Evolutionary conservation across 768 basidiomycete species (phyloP), one percentile per base, ranked within the genome.

Genomic region (Boletus speciosus): DNA sequence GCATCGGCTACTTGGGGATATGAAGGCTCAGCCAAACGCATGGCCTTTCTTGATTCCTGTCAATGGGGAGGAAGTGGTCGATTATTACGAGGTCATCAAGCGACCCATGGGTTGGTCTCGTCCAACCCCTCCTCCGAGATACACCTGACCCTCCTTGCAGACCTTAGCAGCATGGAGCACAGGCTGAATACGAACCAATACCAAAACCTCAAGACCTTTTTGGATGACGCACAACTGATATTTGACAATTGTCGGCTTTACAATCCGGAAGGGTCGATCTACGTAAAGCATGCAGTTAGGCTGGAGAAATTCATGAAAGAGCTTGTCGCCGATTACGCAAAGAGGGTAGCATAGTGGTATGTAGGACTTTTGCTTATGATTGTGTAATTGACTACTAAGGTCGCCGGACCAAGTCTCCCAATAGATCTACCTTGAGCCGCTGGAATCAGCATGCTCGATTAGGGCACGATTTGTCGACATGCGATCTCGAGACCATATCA

Each of bases 161-260:
- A 98, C 70, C 82, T 98, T 62, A 73, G 76, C 51, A 93, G 90
- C 2, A 96, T 98, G 83, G 82, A 87, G 60, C 78, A 86, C 66
- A 98, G 93, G 71, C 81, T 98, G n/a, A 86, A 92, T 35, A 83
- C 78, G n/a, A 88, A 88, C 66, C 83, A 89, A 64, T 98, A 98
- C 69, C 69, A 76, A 11, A 76, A 79, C n/a, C 72, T 94, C 47
- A 85, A 86, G 46, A 73, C 77, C 32, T 96, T 98, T 64, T 69
- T 84, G 19, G 81, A 79, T 40, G 97, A 98, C 67, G 87, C 87
- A 15, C 81, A 85, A 58, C 76, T 97, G 51, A 82, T 98, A 49
- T 91, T 92, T 64, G 83, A 91, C 60, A 99, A 99, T 65, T 97
- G 95, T 72, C 78, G 85, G 52, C 69, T 77, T 48, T 98, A 96